These are phyloP conservation scores for Gynandropsis gynandra DNA, from an alignment of 345 rosid species.

Conservation along the genomic window DNA sequence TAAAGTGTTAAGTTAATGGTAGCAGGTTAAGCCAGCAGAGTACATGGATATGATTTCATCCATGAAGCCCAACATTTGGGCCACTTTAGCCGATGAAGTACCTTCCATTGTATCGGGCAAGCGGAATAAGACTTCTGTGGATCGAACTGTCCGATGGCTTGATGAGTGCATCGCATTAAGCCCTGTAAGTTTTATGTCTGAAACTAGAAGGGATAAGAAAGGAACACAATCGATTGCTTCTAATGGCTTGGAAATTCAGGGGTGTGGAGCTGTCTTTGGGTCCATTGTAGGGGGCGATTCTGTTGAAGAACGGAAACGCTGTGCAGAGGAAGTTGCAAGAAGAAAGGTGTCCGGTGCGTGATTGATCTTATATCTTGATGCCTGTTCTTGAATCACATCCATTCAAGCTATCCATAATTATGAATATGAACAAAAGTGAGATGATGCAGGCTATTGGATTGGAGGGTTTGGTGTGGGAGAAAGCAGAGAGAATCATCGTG, in stretches of 20 bases:
- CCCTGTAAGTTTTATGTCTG: slow-evolving; percentile 32
- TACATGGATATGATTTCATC: slow-evolving; percentile 62
- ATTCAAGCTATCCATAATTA: no score
- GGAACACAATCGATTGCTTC: no score
- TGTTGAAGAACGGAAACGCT: slow-evolving; percentile 44
- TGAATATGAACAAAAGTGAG: no score
- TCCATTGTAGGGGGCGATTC: slow-evolving; percentile 72
- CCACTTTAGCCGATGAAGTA: slow-evolving; percentile 70
- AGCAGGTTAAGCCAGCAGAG: slow-evolving; percentile 54
- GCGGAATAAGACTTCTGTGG: slow-evolving; percentile 55
- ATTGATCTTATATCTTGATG: background rate
- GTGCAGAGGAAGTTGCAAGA: slow-evolving; percentile 46
- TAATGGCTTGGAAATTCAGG: no score
- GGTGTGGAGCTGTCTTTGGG: slow-evolving; percentile 55
- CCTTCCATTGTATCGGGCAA: slow-evolving; percentile 60
- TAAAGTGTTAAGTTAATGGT: background rate
- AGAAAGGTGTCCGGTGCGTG: slow-evolving; percentile 49
- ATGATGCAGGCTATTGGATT: slow-evolving; percentile 58
- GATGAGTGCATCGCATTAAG: slow-evolving; percentile 53
- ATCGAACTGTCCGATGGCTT: slow-evolving; percentile 67
- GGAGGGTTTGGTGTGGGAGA: slow-evolving; percentile 87
- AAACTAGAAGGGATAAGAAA: background rate
- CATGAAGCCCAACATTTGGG: slow-evolving; percentile 54
- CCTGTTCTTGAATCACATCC: background rate
- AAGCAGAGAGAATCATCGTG: slow-evolving; percentile 60